Percentiles rank a stretch among this genome's conserved stretches.
phyloP scores from a whole-genome alignment of 108 stramenopile species.

The Cyclostephanos tholiformis region DNA sequence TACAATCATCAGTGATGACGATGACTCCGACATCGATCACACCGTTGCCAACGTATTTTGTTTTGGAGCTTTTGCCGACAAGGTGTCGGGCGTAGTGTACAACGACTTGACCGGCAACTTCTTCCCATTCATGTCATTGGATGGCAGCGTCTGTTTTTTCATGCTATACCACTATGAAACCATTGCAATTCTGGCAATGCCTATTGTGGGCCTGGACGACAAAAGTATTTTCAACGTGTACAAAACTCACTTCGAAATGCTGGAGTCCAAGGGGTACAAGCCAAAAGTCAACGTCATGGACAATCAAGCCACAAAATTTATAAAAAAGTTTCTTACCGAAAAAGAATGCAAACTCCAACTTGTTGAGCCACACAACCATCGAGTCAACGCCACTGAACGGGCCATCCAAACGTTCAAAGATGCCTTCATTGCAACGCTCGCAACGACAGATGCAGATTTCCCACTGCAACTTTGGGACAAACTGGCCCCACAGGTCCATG shows the following conservation, averaged over 20 bases:
- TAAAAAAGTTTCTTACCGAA: neutral
- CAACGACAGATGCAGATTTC: conserved; percentile 30
- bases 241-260: neutral
- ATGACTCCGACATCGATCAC: too few species aligned
- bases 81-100: neutral
- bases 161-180: neutral
- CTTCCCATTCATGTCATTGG: conserved; percentile 7
- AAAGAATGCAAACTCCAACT: neutral
- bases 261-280: neutral
- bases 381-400: conserved; percentile 47
- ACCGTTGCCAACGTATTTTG: conserved; percentile 1
- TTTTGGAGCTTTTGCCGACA: conserved; percentile 6
- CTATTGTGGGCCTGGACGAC: neutral
- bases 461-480: conserved; percentile 43
- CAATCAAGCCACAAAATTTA: neutral
- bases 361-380: conserved; percentile 16
- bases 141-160: too few species aligned
- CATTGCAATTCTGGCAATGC: neutral
- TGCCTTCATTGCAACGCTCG: conserved; percentile 45
- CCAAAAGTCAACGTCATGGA: conserved; percentile 1
- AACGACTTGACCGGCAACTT: neutral
- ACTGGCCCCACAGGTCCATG: conserved; percentile 35
- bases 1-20: too few species aligned
- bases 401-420: conserved; percentile 54
- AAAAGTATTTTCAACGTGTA: too few species aligned